phyloP scores from a whole-genome alignment of 495 filamentous ascomycete genomes.

The Rhizodiscina lignyota region DNA sequence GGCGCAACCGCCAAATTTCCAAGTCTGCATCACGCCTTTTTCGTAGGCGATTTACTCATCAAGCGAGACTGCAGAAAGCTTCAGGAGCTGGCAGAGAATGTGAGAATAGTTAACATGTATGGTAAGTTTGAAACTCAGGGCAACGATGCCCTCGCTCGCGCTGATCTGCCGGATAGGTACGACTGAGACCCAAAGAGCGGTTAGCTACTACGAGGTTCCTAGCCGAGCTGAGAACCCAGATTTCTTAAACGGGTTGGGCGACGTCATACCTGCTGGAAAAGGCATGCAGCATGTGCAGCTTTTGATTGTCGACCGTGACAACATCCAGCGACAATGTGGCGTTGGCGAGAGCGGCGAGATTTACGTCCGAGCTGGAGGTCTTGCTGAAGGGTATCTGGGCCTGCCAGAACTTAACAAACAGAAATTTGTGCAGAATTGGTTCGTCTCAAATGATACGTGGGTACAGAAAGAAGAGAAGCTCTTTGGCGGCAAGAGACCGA shows the following conservation, averaged over 20 bases:
- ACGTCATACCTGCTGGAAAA: constrained; percentile 71
- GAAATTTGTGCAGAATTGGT: constrained; percentile 87
- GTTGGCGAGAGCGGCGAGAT: constrained; percentile 80
- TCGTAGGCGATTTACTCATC: constrained; percentile 83
- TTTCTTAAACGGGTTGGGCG: constrained; percentile 52
- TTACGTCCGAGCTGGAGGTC: constrained; percentile 71
- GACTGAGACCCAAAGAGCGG: constrained; percentile 73
- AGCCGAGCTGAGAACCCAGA: constrained; percentile 47
- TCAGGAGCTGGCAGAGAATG: constrained; percentile 62
- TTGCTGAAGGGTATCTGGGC: constrained; percentile 77
- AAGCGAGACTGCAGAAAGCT: constrained; percentile 73
- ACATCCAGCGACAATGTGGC: constrained; percentile 53
- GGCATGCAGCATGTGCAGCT: constrained; percentile 93
- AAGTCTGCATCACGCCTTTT: constrained; percentile 66
- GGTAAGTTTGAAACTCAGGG: constrained; percentile 86
- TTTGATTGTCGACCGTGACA: constrained; percentile 70
- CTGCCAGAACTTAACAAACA: constrained; percentile 49
- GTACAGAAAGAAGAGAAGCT: constrained; percentile 37
- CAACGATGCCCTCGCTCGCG: too few relatives aligned
- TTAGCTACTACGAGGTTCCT: constrained; percentile 76
- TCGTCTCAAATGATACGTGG: constrained; percentile 63
- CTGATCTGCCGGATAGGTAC: too few relatives aligned
- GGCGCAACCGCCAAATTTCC: constrained; percentile 66
- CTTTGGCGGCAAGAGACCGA: constrained; percentile 24
- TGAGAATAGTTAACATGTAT: constrained; percentile 77